A percentile compares a stretch with the other conserved stretches of the same genome.
Conservation (phyloP, 2,329 filamentous ascomycete genomes). For the Lecanoromycetidae sp. region DNA sequence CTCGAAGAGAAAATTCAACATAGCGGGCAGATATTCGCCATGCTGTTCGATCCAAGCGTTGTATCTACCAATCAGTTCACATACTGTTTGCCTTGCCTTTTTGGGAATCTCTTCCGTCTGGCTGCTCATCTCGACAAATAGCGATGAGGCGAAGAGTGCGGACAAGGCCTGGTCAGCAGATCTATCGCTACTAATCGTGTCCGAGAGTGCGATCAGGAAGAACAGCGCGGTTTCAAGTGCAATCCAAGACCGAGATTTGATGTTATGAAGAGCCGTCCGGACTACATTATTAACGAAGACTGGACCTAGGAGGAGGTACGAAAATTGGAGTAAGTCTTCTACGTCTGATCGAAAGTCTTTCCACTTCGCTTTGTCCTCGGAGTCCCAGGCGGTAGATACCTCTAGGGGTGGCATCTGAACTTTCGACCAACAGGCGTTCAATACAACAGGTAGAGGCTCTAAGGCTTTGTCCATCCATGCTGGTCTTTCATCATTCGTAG, state of each 20-base stretch:
- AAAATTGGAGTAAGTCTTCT: conserved; percentile 62
- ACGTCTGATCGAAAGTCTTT: conserved; percentile 65
- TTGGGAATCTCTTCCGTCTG: conserved; percentile 42
- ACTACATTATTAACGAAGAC: conserved; percentile 37
- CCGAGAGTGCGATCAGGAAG: conserved; percentile 26
- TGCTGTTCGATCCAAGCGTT: conserved; percentile 66
- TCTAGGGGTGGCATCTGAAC: conserved; percentile 53
- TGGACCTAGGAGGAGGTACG: conserved; percentile 45
- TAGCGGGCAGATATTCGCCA: conserved; percentile 52
- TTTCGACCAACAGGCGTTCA: conserved; percentile 57
- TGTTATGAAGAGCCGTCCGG: conserved; percentile 30
- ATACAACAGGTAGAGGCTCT: conserved; percentile 48
- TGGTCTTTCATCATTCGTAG: conserved; percentile 30
- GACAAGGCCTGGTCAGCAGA: conserved; percentile 22
- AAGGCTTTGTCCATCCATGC: conserved; percentile 49
- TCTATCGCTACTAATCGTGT: conserved; percentile 23
- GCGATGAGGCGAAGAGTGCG: conserved; percentile 45
- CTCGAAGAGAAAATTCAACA: conserved; percentile 62
- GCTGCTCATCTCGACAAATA: conserved; percentile 37
- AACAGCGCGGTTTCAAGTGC: conserved; percentile 42
- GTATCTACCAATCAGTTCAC: conserved; percentile 60
- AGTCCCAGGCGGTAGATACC: conserved; percentile 54
- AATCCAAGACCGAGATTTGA: conserved; percentile 35
- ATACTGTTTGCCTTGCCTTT: conserved; percentile 54
- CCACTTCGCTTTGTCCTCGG: conserved; percentile 55